Evolutionary conservation across 2,329 filamentous ascomycete species (phyloP).

Genomic region (Septoria petroselini): DNA sequence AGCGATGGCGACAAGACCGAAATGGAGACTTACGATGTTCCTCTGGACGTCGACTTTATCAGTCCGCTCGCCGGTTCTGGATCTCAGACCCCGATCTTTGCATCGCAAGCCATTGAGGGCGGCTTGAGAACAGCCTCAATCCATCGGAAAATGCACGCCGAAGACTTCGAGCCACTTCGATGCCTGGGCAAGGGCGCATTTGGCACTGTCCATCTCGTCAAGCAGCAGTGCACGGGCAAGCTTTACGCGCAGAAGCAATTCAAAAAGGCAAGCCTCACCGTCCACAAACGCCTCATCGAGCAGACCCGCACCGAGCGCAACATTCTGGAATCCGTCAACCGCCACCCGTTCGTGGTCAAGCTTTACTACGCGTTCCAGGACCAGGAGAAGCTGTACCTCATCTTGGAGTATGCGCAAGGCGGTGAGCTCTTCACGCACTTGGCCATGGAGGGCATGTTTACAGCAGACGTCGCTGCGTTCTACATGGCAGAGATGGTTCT

Average conservation of each 20-base stretch:
- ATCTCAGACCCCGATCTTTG: slow-evolving; percentile 36
- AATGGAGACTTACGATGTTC: slow-evolving; percentile 79
- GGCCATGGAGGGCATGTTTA: slow-evolving; percentile 90
- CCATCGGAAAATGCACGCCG: slow-evolving; percentile 79
- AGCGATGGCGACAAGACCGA: slow-evolving; percentile 69
- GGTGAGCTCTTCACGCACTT: slow-evolving; percentile 97
- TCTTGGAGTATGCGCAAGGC: slow-evolving; percentile 94
- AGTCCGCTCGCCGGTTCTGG: slow-evolving; percentile 55
- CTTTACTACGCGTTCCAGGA: slow-evolving; percentile 98
- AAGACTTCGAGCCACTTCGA: slow-evolving; percentile 84
- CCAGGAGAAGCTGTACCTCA: slow-evolving; percentile 93
- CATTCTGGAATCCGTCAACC: slow-evolving; percentile 92
- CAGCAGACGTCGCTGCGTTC: slow-evolving; percentile 83
- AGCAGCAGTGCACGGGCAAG: slow-evolving; percentile 79
- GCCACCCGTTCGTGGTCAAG: slow-evolving; percentile 97
- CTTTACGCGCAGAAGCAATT: slow-evolving; percentile 98
- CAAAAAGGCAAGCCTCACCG: slow-evolving; percentile 90
- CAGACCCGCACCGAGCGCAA: slow-evolving; percentile 96
- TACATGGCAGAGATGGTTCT: slow-evolving; percentile 99
- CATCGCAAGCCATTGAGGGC: slow-evolving; percentile 50
- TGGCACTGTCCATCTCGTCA: slow-evolving; percentile 89
- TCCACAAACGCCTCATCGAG: slow-evolving; percentile 93
- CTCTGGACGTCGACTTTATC: slow-evolving; percentile 78
- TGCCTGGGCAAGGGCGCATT: slow-evolving; percentile 96
- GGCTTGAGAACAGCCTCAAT: slow-evolving; percentile 53